Evolutionary conservation across 345 rosid species (phyloP), one percentile per base, ranked within the genome.

Genomic region (Arabis hirsuta): DNA sequence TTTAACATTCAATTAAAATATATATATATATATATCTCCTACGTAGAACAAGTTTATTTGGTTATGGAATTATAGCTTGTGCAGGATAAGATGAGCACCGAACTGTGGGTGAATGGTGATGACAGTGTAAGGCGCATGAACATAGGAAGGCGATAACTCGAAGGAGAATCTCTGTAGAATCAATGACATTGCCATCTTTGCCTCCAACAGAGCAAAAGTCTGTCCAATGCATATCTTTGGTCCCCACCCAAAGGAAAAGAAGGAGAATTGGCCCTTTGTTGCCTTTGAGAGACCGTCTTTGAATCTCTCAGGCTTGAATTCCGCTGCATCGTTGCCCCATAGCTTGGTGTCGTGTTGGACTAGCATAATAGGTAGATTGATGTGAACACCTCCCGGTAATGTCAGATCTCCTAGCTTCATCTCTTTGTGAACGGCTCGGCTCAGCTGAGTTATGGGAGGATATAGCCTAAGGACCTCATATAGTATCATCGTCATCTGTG

Each of bases 221-320:
- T 82, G 86, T 2, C 93, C 88, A 0, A 84, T 59, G 65, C 91
- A 90, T 16, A 41, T 73, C 76, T 87, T 73, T 1, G 88, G 89
- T 43, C 96, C 89, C 82, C 81, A 63, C 0, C 74, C 79, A 10
- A 88, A 88, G 0, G 85, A 81, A 3, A 86, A 61, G 64, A 74
- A 84, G 0, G 79, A 63, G 45, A 69, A 67, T 9, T 81, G 84
- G 58, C 66, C 82, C 42, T 80, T 84, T 2, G 91, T 76, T 11
- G 90, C 90, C 36, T 79, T 82, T 12, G 83, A 73, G 31, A 86
- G 36, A 20, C 88, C 86, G 2, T 80, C 80, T 2, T 44, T 56
- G 54, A 88, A 83, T 55, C 84, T 83, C 48, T 73, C 67, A 1
- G 87, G 88, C n/a, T 84, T 81, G 81, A 89, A 84, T 32, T 89